These are phyloP conservation scores for Maudiozyma humilis DNA, from an alignment of 1,139 yeast species.

Conservation along the genomic window DNA sequence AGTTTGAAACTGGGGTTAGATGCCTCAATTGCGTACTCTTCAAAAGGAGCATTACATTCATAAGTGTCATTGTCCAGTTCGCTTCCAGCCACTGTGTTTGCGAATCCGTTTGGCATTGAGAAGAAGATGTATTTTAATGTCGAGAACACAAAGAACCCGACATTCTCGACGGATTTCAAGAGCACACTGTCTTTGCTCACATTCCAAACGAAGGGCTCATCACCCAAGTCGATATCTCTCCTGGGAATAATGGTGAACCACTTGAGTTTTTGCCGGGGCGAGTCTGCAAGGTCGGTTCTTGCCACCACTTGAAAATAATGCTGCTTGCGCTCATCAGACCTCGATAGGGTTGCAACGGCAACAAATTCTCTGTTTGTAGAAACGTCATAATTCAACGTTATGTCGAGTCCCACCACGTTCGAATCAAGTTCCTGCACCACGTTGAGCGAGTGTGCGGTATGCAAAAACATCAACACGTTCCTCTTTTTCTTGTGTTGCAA, in stretches of 20 bases:
- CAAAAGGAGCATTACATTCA: slow-evolving; percentile 1
- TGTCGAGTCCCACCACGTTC: slow-evolving; percentile 7
- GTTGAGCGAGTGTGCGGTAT: not conserved
- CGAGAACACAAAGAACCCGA: slow-evolving; percentile 16
- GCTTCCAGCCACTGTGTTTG: slow-evolving; percentile 11
- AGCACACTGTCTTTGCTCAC: not conserved
- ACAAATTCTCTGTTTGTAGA: slow-evolving; percentile 9
- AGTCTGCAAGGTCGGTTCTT: not conserved
- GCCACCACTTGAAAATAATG: slow-evolving; percentile 6
- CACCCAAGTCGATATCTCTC: not conserved
- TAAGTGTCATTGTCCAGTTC: slow-evolving; percentile 2
- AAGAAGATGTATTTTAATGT: slow-evolving; percentile 10
- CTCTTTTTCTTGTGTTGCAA: not conserved
- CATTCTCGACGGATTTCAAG: slow-evolving; percentile 12
- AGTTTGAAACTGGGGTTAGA: not conserved
- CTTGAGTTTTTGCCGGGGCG: not conserved
- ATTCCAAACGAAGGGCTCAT: not conserved
- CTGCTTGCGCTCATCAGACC: not conserved
- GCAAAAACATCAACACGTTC: slow-evolving; percentile 7
- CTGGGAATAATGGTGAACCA: slow-evolving; percentile 7
- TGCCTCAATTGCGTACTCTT: too few species aligned
- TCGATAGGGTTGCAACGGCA: slow-evolving; percentile 7
- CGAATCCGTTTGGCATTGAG: slow-evolving; percentile 13
- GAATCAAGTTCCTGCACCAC: slow-evolving; percentile 3
- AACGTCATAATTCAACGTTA: slow-evolving; percentile 6